Percentiles rank a stretch among this genome's conserved stretches.
phyloP scores from a whole-genome alignment of 2,329 filamentous ascomycete genomes.

The Pseudogymnoascus pannorum region DNA sequence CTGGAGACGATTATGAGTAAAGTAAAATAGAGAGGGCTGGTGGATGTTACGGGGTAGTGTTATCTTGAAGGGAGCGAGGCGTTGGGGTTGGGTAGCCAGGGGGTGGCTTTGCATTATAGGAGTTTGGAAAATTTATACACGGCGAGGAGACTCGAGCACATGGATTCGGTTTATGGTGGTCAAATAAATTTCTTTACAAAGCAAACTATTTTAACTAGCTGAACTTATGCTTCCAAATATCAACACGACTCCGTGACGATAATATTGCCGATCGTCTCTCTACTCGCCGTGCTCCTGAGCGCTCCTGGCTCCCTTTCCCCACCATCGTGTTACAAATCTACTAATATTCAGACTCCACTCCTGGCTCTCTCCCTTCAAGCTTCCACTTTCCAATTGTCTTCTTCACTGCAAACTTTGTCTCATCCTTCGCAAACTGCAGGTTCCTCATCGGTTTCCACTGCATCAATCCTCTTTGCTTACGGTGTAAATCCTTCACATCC shows the following conservation, averaged over 20 bases:
- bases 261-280: not conserved
- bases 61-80: not conserved
- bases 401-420: constrained; percentile 69
- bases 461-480: constrained; percentile 85
- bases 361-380: constrained; percentile 74
- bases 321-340: not conserved
- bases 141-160: not conserved
- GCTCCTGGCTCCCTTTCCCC: not conserved
- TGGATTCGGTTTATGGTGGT: not conserved
- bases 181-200: not conserved
- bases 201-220: not conserved
- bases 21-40: constrained; percentile 53
- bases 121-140: not conserved
- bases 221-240: not conserved
- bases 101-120: not conserved
- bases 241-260: not conserved
- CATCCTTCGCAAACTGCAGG: constrained; percentile 77
- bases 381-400: constrained; percentile 71
- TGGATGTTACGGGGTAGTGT: not conserved
- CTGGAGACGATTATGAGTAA: constrained; percentile 92
- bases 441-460: constrained; percentile 92
- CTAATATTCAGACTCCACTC: constrained; percentile 24
- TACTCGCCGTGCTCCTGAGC: not conserved
- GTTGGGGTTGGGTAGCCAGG: not conserved
- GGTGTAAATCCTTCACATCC: constrained; percentile 57